Conservation (phyloP, 1,284 basidiomycete genomes). For the Pseudozyma flocculosa region DNA sequence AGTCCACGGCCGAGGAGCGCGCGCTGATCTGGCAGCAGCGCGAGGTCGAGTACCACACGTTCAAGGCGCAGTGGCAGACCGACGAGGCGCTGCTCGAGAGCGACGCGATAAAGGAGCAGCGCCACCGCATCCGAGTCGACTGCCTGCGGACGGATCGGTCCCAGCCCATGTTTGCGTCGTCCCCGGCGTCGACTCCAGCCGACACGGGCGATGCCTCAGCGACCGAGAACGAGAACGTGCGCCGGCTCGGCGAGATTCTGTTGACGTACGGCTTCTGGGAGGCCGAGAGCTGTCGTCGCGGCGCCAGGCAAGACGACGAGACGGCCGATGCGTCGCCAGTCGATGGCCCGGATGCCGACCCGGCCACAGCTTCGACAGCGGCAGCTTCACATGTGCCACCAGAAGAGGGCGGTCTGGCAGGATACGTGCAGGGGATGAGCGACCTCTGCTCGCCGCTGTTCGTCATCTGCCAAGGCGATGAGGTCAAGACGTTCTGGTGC, state of each 20-base stretch:
- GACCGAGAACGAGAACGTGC: conserved; percentile 82
- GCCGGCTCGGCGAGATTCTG: conserved; percentile 74
- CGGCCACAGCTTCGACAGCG: not conserved
- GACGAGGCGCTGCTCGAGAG: conserved; percentile 13
- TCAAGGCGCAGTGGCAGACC: conserved; percentile 34
- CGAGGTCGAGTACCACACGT: conserved; percentile 24
- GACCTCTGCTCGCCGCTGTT: conserved; percentile 93
- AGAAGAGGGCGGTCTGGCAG: conserved; percentile 10
- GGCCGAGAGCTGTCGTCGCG: conserved; percentile 7
- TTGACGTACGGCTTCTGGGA: conserved; percentile 71
- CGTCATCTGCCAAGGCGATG: conserved; percentile 83
- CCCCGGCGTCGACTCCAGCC: conserved; percentile 42
- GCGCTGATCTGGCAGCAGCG: conserved; percentile 19
- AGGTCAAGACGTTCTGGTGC: conserved; percentile 90
- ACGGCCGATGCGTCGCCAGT: not conserved
- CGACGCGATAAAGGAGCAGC: conserved; percentile 62
- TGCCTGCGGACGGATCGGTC: conserved; percentile 93
- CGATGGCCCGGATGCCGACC: not conserved
- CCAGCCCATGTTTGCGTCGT: conserved; percentile 72
- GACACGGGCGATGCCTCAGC: conserved; percentile 65
- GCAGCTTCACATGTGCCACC: no score
- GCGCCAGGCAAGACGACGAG: not conserved
- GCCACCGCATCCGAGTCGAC: conserved; percentile 89
- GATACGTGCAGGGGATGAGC: conserved; percentile 93
- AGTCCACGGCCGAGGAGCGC: conserved; percentile 57